Evolutionary conservation across 805 yeast genomes (phyloP).

Genomic region (Lipomyces chichibuensis): DNA sequence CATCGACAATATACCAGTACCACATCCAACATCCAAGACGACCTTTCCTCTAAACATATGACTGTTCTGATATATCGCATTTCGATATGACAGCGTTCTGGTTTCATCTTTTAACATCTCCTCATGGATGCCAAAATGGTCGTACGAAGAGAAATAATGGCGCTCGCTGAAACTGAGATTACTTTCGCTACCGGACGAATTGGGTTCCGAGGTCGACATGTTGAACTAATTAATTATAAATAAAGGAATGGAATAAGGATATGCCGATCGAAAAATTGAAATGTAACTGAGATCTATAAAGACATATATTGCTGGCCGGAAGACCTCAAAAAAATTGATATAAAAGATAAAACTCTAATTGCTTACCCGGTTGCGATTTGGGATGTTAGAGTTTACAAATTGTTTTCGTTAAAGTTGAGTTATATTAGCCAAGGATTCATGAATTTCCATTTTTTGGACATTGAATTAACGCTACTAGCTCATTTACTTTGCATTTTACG

Average conservation of each 20-base stretch:
- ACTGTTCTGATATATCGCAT: conserved; percentile 81
- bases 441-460: too few species aligned
- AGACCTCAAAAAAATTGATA: background rate
- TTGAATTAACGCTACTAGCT: too few species aligned
- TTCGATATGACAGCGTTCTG: conserved; percentile 78
- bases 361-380: background rate
- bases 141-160: conserved; percentile 85
- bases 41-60: conserved; percentile 79
- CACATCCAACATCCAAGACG: conserved; percentile 93
- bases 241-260: background rate
- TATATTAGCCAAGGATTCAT: too few species aligned
- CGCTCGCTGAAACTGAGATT: conserved; percentile 24
- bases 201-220: background rate
- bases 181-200: background rate
- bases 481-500: too few species aligned
- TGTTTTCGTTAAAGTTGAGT: too few species aligned
- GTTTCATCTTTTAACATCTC: conserved; percentile 89
- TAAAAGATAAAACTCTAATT: background rate
- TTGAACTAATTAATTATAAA: background rate
- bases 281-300: background rate
- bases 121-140: conserved; percentile 89
- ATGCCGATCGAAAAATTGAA: background rate
- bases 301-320: background rate
- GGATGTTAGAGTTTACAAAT: too few species aligned
- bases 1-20: conserved; percentile 89